phyloP scores from a whole-genome alignment of 148 eudicot genomes.

The Nepenthes gracilis region DNA sequence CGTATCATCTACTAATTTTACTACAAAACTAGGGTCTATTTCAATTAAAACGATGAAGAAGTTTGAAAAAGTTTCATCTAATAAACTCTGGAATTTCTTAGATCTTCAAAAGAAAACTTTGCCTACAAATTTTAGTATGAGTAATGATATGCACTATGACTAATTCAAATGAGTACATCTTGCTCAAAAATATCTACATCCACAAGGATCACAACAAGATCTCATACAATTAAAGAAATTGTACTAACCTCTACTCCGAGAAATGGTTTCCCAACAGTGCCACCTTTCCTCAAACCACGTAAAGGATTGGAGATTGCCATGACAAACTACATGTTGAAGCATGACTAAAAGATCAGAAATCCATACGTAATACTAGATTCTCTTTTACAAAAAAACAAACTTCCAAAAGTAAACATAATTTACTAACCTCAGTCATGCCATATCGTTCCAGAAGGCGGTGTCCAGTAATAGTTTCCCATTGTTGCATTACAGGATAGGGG shows the following conservation, averaged over 20 bases:
- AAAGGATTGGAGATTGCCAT: conserved; percentile 93
- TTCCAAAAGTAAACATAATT: conserved; percentile 3
- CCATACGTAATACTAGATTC: neutral
- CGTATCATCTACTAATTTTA: too few species aligned
- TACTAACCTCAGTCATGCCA: conserved; percentile 94
- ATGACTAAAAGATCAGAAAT: conserved; percentile 9
- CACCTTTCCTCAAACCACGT: conserved; percentile 71
- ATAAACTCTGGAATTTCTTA: too few species aligned
- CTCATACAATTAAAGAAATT: neutral
- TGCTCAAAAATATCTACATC: too few species aligned
- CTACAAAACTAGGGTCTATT: too few species aligned
- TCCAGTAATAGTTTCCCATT: conserved; percentile 87
- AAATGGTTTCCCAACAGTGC: conserved; percentile 96
- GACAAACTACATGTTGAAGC: conserved; percentile 53
- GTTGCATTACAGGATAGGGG: conserved; percentile 94
- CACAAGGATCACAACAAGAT: neutral
- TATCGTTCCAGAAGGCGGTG: conserved; percentile 90
- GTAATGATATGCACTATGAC: too few species aligned
- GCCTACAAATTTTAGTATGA: too few species aligned
- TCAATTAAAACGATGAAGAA: neutral
- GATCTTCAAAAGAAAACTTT: too few species aligned
- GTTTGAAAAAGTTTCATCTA: too few species aligned
- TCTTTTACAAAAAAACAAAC: neutral
- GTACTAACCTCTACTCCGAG: conserved; percentile 92
- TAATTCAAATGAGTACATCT: too few species aligned